A percentile compares a stretch with the other conserved stretches of the same genome.
phyloP scores from a whole-genome alignment of 2,329 filamentous ascomycete species.

The Colletotrichum sp. region DNA sequence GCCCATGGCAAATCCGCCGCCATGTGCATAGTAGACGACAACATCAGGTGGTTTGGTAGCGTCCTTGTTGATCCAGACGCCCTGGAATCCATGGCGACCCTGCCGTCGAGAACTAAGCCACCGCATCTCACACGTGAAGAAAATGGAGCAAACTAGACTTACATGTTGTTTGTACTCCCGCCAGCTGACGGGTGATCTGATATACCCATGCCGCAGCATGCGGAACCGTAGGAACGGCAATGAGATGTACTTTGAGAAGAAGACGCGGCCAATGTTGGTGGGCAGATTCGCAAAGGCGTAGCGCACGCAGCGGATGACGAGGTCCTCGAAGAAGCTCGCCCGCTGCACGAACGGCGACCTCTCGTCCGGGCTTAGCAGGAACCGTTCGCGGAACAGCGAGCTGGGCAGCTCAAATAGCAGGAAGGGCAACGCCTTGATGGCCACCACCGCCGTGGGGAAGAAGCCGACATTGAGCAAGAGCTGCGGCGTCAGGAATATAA shows the following conservation, averaged over 20 bases:
- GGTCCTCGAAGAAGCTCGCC: conserved; percentile 77
- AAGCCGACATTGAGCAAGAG: conserved; percentile 72
- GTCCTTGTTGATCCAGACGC: conserved; percentile 73
- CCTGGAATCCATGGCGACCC: conserved; percentile 46
- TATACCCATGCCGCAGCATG: conserved; percentile 74
- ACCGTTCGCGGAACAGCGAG: conserved; percentile 63
- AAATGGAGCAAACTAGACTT: conserved; percentile 24
- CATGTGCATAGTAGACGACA: conserved; percentile 83
- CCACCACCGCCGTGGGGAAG: conserved; percentile 61
- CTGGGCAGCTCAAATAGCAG: conserved; percentile 66
- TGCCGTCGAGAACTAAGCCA: not conserved
- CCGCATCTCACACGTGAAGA: not conserved
- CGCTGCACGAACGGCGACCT: conserved; percentile 64
- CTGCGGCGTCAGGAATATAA: conserved; percentile 73
- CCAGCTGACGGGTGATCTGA: conserved; percentile 69
- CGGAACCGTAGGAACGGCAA: conserved; percentile 78
- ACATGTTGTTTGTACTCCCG: conserved; percentile 54
- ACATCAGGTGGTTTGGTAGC: conserved; percentile 69
- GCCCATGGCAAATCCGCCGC: conserved; percentile 85
- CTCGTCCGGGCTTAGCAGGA: conserved; percentile 45
- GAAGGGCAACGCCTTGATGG: conserved; percentile 70
- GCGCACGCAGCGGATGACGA: conserved; percentile 78
- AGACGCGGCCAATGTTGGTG: conserved; percentile 71
- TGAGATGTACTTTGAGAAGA: conserved; percentile 77
- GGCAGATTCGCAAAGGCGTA: conserved; percentile 79